A percentile compares a stretch with the other conserved stretches of the same genome.
These are phyloP conservation scores for Sporobolus alterniflorus DNA, from an alignment of 202 grass and related monocot genomes.

Conservation along the genomic window DNA sequence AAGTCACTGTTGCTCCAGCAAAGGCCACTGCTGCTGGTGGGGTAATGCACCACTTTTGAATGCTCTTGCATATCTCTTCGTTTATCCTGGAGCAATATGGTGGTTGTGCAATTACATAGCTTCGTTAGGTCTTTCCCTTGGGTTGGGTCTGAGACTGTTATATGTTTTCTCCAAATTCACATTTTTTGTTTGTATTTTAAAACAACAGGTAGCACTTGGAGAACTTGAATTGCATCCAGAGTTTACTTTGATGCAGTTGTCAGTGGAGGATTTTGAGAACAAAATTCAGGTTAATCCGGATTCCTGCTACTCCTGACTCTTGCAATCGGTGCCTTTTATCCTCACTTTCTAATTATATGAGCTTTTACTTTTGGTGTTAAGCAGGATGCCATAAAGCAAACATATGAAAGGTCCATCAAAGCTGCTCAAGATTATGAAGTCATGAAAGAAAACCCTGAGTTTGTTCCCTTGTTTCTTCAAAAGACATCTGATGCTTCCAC, in stretches of 20 bases:
- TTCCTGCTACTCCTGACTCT: conserved; percentile 1
- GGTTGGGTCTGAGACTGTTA: neutral
- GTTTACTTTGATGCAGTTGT: conserved; percentile 94
- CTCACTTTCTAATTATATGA: neutral
- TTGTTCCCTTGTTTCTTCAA: conserved; percentile 49
- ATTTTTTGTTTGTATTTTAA: conserved; percentile 9
- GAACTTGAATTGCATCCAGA: conserved; percentile 96
- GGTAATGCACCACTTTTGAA: conserved; percentile 70
- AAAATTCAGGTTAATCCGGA: conserved; percentile 89
- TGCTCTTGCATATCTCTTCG: conserved; percentile 27
- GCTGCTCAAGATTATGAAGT: conserved; percentile 80
- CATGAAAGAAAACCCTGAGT: conserved; percentile 83
- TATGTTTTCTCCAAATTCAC: neutral
- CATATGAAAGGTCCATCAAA: conserved; percentile 91
- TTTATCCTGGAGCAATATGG: conserved; percentile 22
- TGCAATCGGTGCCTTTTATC: conserved; percentile 4
- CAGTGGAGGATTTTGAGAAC: conserved; percentile 89
- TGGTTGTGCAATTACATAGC: no score
- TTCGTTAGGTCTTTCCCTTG: neutral
- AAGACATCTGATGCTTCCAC: neutral
- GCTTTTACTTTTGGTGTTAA: conserved; percentile 27
- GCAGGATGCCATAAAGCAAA: conserved; percentile 90
- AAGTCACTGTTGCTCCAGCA: conserved; percentile 92
- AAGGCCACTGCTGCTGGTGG: conserved; percentile 97
- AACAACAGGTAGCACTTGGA: conserved; percentile 88